Evolutionary conservation across 768 basidiomycete species (phyloP).

Genomic region (Hebeloma cylindrosporum): DNA sequence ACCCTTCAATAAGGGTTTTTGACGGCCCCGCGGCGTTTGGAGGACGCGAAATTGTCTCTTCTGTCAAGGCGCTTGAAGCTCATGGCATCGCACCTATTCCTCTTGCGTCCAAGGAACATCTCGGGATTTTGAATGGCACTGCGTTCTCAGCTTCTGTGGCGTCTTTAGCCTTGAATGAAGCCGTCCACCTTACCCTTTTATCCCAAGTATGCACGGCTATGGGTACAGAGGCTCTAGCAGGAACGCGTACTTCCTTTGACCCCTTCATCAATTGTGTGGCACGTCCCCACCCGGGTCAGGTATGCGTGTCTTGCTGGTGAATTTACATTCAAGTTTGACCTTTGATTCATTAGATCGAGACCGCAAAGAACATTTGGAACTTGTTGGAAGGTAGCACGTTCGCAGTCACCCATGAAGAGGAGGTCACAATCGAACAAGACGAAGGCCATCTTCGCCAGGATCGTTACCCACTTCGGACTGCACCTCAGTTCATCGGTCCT

Average conservation of each 20-base stretch:
- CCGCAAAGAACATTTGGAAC: constrained; percentile 5
- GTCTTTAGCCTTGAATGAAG: constrained; percentile 69
- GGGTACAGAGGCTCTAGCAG: constrained; percentile 8
- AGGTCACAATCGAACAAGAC: too few species aligned
- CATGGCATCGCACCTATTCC: constrained; percentile 65
- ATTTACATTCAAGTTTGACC: not conserved
- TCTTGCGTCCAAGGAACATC: constrained; percentile 74
- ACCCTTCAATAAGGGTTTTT: constrained; percentile 63
- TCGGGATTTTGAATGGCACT: constrained; percentile 83
- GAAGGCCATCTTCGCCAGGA: constrained; percentile 11
- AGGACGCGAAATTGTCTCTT: constrained; percentile 51
- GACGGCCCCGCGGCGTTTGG: constrained; percentile 50
- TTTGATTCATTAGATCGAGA: constrained; percentile 1
- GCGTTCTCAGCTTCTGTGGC: constrained; percentile 83
- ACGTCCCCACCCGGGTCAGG: constrained; percentile 10
- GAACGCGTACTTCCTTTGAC: constrained; percentile 7
- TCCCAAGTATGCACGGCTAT: constrained; percentile 71
- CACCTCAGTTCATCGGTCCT: constrained; percentile 10
- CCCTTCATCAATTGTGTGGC: constrained; percentile 6
- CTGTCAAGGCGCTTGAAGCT: constrained; percentile 54
- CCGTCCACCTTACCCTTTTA: constrained; percentile 63
- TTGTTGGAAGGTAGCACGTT: constrained; percentile 5
- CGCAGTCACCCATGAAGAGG: constrained; percentile 7
- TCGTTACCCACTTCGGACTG: constrained; percentile 5
- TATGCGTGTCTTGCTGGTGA: not conserved